Conservation (phyloP, 371 early-diverging fungal genomes). For the Circinella umbellata region DNA sequence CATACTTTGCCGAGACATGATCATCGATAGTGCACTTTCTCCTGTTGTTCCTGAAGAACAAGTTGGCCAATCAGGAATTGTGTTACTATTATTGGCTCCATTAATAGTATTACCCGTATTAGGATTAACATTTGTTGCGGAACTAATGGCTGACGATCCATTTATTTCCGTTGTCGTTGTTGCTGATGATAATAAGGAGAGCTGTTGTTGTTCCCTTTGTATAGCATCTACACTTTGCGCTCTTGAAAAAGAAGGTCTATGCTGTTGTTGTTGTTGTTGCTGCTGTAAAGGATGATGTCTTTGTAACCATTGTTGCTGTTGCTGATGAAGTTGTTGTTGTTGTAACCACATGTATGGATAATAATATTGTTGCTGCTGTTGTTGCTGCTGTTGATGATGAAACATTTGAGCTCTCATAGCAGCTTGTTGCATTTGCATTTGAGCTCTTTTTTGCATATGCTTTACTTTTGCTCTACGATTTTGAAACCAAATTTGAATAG, state of each 20-base stretch:
- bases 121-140: no score
- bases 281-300: slow-evolving; percentile 10
- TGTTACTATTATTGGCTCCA: slow-evolving; percentile 1
- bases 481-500: slow-evolving; percentile 99
- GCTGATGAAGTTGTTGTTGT: slow-evolving; percentile 9
- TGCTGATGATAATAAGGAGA: slow-evolving; percentile 2
- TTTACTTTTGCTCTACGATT: slow-evolving; percentile 96
- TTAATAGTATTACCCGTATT: neutral
- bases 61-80: neutral
- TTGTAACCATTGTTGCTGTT: slow-evolving; percentile 4
- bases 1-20: slow-evolving; percentile 13
- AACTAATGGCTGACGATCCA: neutral
- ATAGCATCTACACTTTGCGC: slow-evolving; percentile 11
- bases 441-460: slow-evolving; percentile 66
- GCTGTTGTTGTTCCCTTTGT: neutral
- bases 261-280: neutral
- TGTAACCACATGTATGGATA: slow-evolving; percentile 17
- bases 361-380: slow-evolving; percentile 13
- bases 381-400: slow-evolving; percentile 26
- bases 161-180: no score
- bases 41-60: neutral
- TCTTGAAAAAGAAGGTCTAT: slow-evolving; percentile 1
- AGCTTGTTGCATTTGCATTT: slow-evolving; percentile 49
- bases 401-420: slow-evolving; percentile 36
- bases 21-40: neutral